These are phyloP conservation scores for Atalantia buxifolia DNA, from an alignment of 345 rosid species.

Conservation along the genomic window DNA sequence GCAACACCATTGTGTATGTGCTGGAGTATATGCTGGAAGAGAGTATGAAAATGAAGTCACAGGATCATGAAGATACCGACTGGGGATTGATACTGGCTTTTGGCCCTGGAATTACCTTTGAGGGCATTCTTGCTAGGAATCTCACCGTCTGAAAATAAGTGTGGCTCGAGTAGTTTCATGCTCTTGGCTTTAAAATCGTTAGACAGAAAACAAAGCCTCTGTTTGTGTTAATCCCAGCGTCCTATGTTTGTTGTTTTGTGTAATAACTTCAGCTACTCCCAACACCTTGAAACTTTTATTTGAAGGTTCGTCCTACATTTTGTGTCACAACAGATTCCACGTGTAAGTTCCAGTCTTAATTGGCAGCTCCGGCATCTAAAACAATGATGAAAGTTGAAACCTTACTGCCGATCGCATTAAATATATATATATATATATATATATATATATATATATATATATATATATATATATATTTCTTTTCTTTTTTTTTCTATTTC, in stretches of 20 bases:
- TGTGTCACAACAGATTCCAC: too few species aligned
- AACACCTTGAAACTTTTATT: too few species aligned
- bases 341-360: too few species aligned
- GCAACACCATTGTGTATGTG: constrained; percentile 88
- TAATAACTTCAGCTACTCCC: not conserved
- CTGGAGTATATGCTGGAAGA: constrained; percentile 90
- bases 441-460: too few species aligned
- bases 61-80: constrained; percentile 29
- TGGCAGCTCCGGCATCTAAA: too few species aligned
- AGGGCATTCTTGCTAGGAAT: constrained; percentile 91
- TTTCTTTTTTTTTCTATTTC: too few species aligned
- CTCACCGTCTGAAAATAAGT: constrained; percentile 30
- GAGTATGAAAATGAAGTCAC: constrained; percentile 37
- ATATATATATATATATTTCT: too few species aligned
- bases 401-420: too few species aligned
- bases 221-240: not conserved
- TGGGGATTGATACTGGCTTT: constrained; percentile 90
- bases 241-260: not conserved
- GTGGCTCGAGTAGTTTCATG: not conserved
- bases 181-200: not conserved
- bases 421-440: too few species aligned
- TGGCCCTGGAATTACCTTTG: constrained; percentile 98
- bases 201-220: not conserved
- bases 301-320: too few species aligned
- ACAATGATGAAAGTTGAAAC: too few species aligned